Conservation (phyloP, 2,329 filamentous ascomycete genomes). For the Pseudogymnoascus sp. region DNA sequence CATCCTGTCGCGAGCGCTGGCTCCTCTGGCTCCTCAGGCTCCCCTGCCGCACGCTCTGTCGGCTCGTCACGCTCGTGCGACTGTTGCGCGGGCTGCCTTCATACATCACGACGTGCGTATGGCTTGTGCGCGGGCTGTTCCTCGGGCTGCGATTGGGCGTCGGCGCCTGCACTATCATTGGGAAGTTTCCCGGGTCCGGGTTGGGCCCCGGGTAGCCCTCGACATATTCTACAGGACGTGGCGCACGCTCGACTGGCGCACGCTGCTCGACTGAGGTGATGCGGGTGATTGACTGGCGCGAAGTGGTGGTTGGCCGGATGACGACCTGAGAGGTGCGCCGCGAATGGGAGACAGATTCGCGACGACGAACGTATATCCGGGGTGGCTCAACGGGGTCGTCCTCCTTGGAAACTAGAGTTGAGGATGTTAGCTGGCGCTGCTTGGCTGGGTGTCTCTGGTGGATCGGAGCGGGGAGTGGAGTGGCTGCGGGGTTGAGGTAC, state of each 20-base stretch:
- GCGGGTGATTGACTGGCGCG: not conserved
- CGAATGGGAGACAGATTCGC: not conserved
- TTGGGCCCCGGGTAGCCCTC: not conserved
- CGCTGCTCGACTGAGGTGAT: not conserved
- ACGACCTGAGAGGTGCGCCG: not conserved
- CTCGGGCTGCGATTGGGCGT: slow-evolving; percentile 1
- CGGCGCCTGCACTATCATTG: slow-evolving; percentile 9
- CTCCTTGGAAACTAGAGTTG: not conserved
- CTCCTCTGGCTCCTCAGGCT: not conserved
- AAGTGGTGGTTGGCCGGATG: not conserved
- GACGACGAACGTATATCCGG: not conserved
- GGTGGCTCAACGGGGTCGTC: not conserved
- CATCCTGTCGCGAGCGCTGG: slow-evolving; percentile 3
- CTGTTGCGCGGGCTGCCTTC: slow-evolving; percentile 2
- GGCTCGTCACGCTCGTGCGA: slow-evolving; percentile 5
- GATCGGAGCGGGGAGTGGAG: slow-evolving; percentile 2
- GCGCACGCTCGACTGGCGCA: not conserved
- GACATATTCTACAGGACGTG: not conserved
- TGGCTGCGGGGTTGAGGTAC: slow-evolving; percentile 7
- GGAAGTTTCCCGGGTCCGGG: not conserved
- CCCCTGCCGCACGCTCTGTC: not conserved
- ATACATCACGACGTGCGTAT: not conserved
- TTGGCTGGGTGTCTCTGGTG: not conserved
- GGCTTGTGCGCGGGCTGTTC: slow-evolving; percentile 1
- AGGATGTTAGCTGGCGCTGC: not conserved